phyloP scores from a whole-genome alignment of 2,329 filamentous ascomycete genomes.

The Aspergillus luchuensis region DNA sequence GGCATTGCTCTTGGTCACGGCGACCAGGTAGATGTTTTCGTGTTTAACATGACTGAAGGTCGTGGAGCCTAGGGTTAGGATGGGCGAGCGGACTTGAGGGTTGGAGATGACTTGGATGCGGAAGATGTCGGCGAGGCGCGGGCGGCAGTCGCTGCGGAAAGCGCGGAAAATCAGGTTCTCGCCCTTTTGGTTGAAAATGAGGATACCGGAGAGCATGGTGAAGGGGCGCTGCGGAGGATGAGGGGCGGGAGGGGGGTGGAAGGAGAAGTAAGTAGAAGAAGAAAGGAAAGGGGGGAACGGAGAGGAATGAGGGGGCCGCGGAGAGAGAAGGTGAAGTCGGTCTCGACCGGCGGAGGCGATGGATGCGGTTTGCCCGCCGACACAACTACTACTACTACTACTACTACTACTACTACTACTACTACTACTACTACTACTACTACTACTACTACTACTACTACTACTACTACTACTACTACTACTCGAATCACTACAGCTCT shows the following conservation, averaged over 20 bases:
- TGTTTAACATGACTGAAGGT: slow-evolving; percentile 99
- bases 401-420: too few species aligned
- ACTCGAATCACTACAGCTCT: too few species aligned
- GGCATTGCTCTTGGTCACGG: slow-evolving; percentile 97
- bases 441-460: too few species aligned
- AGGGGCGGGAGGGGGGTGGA: slow-evolving; percentile 7
- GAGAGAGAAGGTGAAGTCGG: not conserved
- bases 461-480: too few species aligned
- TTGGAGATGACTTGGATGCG: slow-evolving; percentile 99
- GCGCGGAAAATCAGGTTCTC: slow-evolving; percentile 99
- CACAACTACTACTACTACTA: too few species aligned
- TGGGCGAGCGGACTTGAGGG: slow-evolving; percentile 93
- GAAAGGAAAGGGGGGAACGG: slow-evolving; percentile 10
- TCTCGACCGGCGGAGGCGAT: not conserved
- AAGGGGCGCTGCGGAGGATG: slow-evolving; percentile 16
- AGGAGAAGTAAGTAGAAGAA: not conserved
- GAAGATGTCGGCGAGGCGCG: slow-evolving; percentile 96
- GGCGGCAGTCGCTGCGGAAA: slow-evolving; percentile 97
- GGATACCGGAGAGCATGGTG: slow-evolving; percentile 91
- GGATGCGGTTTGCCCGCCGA: not conserved
- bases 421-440: too few species aligned
- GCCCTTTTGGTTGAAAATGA: slow-evolving; percentile 99
- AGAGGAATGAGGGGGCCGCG: not conserved
- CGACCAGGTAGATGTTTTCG: slow-evolving; percentile 97
- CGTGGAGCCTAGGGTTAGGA: slow-evolving; percentile 93